Evolutionary conservation across 228 moss, liverwort and hornwort species (phyloP), one percentile per base, ranked within the genome.

Genomic region (Sphagnum fallax): DNA sequence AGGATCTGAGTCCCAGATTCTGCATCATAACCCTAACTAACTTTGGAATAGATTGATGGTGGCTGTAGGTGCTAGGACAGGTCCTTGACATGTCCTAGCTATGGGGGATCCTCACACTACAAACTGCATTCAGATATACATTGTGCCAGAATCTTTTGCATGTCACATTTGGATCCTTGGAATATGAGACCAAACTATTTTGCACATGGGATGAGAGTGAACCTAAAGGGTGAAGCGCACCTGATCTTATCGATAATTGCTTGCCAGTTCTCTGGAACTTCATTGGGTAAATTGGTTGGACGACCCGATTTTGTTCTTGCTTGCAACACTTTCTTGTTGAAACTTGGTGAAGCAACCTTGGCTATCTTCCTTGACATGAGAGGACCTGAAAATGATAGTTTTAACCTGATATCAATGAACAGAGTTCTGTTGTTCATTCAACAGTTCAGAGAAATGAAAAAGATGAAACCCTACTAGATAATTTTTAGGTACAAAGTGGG

Each of bases 161-260:
- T 47, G 8, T 10, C 49, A 65, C 6, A 6, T 50, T 12, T 47
- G 50, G 62, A 59, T 60, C 9, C 48, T 52, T n/a, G 8, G 52
- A 65, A 10, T 7, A 5, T 11, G 57, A 55, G 10, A 6, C 47
- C 68, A 52, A 74, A 69, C 48, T 52, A 47, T 63, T 4, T 16
- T 65, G 72, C 65, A 52, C 51, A 70, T 15, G 52, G 67, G 16
- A 16, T 65, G 61, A 50, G 16, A 53, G 51, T 16, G 64, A 53
- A 10, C 9, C 15, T n/a, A 14, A n/a, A 68, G 15, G 14, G 65
- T 16, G 57, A 57, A 10, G 59, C 2, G 16, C 47, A 90, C 90
- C 90, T 93, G 72, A 93, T 84, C 16, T 59, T 76, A 48, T 90
- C 79, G n/a, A 93, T 32, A 59, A 90, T 87, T 60, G 73, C 65